A percentile compares a stretch with the other conserved stretches of the same genome.
phyloP scores from a whole-genome alignment of 2,329 filamentous ascomycete genomes.

The Tolypocladium amazonense region DNA sequence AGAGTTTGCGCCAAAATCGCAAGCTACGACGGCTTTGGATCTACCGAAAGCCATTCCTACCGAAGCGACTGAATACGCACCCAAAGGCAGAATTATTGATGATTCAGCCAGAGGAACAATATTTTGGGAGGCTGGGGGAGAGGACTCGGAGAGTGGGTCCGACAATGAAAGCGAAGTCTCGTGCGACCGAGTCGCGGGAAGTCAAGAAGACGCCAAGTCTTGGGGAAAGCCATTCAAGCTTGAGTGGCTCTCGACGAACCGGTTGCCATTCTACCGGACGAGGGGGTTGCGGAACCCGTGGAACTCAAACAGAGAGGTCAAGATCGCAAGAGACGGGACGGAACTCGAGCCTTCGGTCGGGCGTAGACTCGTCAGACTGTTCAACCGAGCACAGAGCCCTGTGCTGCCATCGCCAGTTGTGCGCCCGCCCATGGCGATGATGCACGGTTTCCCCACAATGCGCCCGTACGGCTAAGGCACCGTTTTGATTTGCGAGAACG shows the following conservation, averaged over 20 bases:
- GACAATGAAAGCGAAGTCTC: slow-evolving; percentile 31
- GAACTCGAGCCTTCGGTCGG: slow-evolving; percentile 81
- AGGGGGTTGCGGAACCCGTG: slow-evolving; percentile 82
- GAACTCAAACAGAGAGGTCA: slow-evolving; percentile 92
- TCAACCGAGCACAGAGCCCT: slow-evolving; percentile 47
- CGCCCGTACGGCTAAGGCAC: slow-evolving; percentile 20
- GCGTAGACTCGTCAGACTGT: slow-evolving; percentile 65
- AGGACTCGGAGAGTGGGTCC: slow-evolving; percentile 34
- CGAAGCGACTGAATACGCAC: slow-evolving; percentile 65
- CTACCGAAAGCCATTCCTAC: slow-evolving; percentile 72
- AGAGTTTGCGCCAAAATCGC: slow-evolving; percentile 56
- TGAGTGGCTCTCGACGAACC: slow-evolving; percentile 77
- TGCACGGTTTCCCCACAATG: slow-evolving; percentile 27
- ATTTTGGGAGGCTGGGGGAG: slow-evolving; percentile 80
- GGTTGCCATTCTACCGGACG: slow-evolving; percentile 81
- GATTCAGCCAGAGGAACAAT: slow-evolving; percentile 91
- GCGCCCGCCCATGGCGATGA: slow-evolving; percentile 22
- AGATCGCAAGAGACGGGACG: slow-evolving; percentile 90
- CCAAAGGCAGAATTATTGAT: slow-evolving; percentile 79
- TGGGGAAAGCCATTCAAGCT: slow-evolving; percentile 90
- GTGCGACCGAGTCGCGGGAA: slow-evolving; percentile 27
- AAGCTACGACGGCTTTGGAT: slow-evolving; percentile 49
- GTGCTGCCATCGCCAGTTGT: slow-evolving; percentile 16
- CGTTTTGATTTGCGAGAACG: not conserved
- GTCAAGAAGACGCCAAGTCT: slow-evolving; percentile 46